A percentile compares a stretch with the other conserved stretches of the same genome.
Evolutionary conservation across 352 stramenopile genomes (phyloP).

Genomic region (Aphanomyces stellatus): DNA sequence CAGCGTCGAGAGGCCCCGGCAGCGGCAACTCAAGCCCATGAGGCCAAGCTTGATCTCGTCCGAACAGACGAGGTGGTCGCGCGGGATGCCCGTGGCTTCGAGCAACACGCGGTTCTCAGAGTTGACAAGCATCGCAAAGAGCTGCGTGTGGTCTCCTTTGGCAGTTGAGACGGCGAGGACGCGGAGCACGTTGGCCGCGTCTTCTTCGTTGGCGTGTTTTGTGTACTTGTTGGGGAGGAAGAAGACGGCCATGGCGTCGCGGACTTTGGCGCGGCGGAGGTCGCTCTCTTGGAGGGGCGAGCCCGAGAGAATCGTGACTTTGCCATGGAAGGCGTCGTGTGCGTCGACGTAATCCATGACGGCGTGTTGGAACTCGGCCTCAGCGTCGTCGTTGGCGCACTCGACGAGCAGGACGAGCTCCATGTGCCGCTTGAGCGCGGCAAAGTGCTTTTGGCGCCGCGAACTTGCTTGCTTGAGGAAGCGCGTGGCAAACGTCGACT

Average conservation of each 20-base stretch:
- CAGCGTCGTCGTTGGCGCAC: constrained; percentile 46
- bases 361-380: constrained; percentile 44
- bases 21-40: constrained; percentile 80
- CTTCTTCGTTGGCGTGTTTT: constrained; percentile 69
- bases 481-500: not conserved
- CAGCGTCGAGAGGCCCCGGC: constrained; percentile 67
- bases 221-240: constrained; percentile 80
- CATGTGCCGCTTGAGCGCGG: constrained; percentile 51
- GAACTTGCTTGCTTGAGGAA: constrained; percentile 21
- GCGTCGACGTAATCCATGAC: constrained; percentile 58
- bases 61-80: constrained; percentile 67
- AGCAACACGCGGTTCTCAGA: constrained; percentile 71
- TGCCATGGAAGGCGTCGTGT: constrained; percentile 61
- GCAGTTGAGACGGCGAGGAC: constrained; percentile 70
- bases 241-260: constrained; percentile 68
- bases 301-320: constrained; percentile 72
- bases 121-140: constrained; percentile 80
- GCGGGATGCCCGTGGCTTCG: constrained; percentile 58
- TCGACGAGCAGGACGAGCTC: constrained; percentile 75
- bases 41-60: constrained; percentile 73
- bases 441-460: constrained; percentile 44
- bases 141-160: constrained; percentile 44
- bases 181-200: constrained; percentile 68
- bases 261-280: constrained; percentile 46
- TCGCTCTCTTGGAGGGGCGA: constrained; percentile 49